phyloP scores from a whole-genome alignment of 2,329 filamentous ascomycete species.

The Cercospora janseana region DNA sequence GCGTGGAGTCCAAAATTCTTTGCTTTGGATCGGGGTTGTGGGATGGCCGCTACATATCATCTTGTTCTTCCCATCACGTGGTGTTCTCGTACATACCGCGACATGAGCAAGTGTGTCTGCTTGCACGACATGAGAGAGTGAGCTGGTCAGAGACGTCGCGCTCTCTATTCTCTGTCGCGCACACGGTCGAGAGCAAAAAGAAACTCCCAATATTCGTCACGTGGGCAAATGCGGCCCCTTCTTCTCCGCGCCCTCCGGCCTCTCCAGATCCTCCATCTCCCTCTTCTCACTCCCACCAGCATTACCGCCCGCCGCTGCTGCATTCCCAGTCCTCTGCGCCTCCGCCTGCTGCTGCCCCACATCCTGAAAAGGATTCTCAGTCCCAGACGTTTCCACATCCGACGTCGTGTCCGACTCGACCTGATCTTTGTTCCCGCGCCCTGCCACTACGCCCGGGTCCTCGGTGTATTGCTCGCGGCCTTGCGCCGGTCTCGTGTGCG shows the following conservation, averaged over 20 bases:
- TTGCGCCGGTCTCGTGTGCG: neutral
- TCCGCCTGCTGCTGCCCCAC: slow-evolving; percentile 4
- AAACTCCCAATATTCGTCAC: too few species aligned
- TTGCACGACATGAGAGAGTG: too few species aligned
- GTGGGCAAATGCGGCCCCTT: neutral
- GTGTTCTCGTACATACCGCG: too few species aligned
- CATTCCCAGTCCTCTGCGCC: neutral
- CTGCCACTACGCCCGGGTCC: neutral
- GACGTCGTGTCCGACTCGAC: slow-evolving; percentile 3
- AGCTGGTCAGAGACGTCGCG: too few species aligned
- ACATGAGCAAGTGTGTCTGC: too few species aligned
- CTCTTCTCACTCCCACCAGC: neutral
- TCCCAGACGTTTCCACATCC: neutral
- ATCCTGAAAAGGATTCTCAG: neutral
- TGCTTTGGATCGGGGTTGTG: slow-evolving; percentile 44
- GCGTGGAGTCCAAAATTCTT: slow-evolving; percentile 31
- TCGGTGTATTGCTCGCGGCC: neutral
- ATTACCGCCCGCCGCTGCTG: neutral
- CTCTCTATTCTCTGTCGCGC: too few species aligned
- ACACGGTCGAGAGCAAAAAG: too few species aligned
- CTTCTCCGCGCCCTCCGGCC: slow-evolving; percentile 1
- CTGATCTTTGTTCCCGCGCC: slow-evolving; percentile 1
- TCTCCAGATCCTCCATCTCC: neutral
- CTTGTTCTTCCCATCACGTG: neutral
- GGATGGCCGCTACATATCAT: slow-evolving; percentile 41